Evolutionary conservation across 1,284 basidiomycete genomes (phyloP).

Genomic region (Ganoderma resinaceum): DNA sequence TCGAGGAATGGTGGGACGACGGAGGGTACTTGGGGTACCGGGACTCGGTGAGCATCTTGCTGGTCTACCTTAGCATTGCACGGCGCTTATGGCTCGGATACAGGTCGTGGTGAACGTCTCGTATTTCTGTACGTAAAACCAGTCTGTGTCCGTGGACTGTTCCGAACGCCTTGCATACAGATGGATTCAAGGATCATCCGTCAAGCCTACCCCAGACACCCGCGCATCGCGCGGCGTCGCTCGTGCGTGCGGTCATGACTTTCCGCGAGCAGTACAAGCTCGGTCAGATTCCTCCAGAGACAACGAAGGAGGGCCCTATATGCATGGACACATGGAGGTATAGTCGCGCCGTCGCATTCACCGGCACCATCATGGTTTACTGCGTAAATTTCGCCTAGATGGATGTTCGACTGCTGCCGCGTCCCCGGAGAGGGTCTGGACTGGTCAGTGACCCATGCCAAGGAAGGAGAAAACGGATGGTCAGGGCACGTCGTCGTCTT

Average conservation of each 20-base stretch:
- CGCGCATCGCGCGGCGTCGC: constrained; percentile 76
- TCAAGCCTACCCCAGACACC: constrained; percentile 61
- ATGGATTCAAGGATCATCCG: constrained; percentile 78
- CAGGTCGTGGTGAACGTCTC: constrained; percentile 85
- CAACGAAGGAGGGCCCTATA: constrained; percentile 74
- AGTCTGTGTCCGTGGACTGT: background rate
- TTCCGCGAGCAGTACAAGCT: constrained; percentile 74
- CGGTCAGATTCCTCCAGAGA: constrained; percentile 76
- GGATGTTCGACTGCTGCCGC: constrained; percentile 94
- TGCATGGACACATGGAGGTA: constrained; percentile 92
- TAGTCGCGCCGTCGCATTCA: background rate
- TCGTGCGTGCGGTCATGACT: constrained; percentile 74
- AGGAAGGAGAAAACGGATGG: constrained; percentile 68
- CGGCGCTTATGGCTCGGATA: background rate
- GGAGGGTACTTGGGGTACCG: constrained; percentile 74
- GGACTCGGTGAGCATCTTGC: constrained; percentile 64
- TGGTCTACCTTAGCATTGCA: background rate
- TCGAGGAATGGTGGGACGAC: constrained; percentile 88
- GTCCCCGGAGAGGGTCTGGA: constrained; percentile 79
- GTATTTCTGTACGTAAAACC: constrained; percentile 70
- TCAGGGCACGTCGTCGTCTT: constrained; percentile 81
- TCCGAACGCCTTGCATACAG: constrained; percentile 44
- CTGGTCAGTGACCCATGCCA: constrained; percentile 77
- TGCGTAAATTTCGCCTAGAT: constrained; percentile 49
- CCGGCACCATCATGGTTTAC: background rate